phyloP scores from a whole-genome alignment of 805 yeast genomes.

The Diddensiella caesifluorescens region DNA sequence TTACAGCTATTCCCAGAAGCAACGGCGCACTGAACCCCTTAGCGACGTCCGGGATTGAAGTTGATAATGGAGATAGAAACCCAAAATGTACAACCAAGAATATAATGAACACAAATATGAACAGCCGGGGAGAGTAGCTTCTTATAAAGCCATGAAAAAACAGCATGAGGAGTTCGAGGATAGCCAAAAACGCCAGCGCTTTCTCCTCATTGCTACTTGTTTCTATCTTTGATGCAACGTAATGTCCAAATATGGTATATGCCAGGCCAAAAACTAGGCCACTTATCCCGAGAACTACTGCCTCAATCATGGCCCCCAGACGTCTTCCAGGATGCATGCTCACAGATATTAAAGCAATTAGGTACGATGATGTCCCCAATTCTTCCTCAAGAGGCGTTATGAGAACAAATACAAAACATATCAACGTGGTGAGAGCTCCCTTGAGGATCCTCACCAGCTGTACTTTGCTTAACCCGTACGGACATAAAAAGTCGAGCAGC shows the following conservation, averaged over 20 bases:
- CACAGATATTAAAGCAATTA: constrained; percentile 43
- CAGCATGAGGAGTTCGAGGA: constrained; percentile 43
- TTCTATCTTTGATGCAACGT: constrained; percentile 37
- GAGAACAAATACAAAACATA: constrained; percentile 40
- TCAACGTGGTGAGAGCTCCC: constrained; percentile 14
- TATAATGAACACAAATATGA: constrained; percentile 43
- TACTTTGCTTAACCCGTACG: constrained; percentile 14
- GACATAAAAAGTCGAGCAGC: constrained; percentile 6
- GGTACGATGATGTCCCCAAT: constrained; percentile 40
- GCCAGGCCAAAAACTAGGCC: constrained; percentile 42
- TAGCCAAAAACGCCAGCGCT: constrained; percentile 41
- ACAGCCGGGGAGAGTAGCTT: constrained; percentile 42
- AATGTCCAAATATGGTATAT: constrained; percentile 39
- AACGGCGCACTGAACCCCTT: constrained; percentile 40
- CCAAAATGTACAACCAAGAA: constrained; percentile 48
- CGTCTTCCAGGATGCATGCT: constrained; percentile 48
- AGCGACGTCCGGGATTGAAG: constrained; percentile 32
- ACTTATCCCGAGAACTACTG: constrained; percentile 36
- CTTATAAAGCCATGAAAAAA: constrained; percentile 48
- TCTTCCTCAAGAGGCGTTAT: constrained; percentile 34
- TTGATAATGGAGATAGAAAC: constrained; percentile 34
- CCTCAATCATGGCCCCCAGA: constrained; percentile 44
- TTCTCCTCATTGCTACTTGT: constrained; percentile 29
- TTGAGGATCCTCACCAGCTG: constrained; percentile 18
- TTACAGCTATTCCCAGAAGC: constrained; percentile 41